These are phyloP conservation scores for Lotmaria passim DNA, from an alignment of 208 protist species.

Conservation along the genomic window DNA sequence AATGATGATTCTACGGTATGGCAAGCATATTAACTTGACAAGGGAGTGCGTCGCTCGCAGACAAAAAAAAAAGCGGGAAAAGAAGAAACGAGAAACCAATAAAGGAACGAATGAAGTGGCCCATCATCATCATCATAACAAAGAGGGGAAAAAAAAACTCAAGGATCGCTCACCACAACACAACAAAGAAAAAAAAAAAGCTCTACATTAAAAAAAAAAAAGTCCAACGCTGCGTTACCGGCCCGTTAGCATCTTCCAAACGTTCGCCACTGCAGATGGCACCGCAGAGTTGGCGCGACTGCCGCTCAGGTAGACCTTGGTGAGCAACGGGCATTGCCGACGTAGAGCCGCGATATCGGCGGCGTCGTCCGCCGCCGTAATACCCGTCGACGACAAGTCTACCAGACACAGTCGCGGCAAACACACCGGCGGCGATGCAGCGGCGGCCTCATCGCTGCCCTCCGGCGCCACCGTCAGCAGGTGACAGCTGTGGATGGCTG, in stretches of 20 bases:
- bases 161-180: no score
- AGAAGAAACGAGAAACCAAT: no score
- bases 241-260: conserved; percentile 10
- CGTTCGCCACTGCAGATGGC: conserved; percentile 16
- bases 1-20: no score
- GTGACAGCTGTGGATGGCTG: conserved; percentile 8
- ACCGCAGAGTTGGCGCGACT: not conserved
- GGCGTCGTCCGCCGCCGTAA: not conserved
- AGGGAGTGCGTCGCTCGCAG: no score
- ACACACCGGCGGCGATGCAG: not conserved
- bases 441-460: not conserved
- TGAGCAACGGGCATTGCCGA: conserved; percentile 24
- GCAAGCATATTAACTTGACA: no score
- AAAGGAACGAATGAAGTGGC: no score
- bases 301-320: conserved; percentile 7
- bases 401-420: conserved; percentile 27
- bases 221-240: not conserved
- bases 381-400: conserved; percentile 23
- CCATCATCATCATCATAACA: no score
- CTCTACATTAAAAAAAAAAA: not conserved
- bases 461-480: conserved; percentile 1
- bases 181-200: not conserved
- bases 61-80: no score
- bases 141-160: no score
- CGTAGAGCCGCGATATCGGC: conserved; percentile 15